These are phyloP conservation scores for Blepharisma undulans DNA, from an alignment of 169 alveolate species.

Conservation along the genomic window DNA sequence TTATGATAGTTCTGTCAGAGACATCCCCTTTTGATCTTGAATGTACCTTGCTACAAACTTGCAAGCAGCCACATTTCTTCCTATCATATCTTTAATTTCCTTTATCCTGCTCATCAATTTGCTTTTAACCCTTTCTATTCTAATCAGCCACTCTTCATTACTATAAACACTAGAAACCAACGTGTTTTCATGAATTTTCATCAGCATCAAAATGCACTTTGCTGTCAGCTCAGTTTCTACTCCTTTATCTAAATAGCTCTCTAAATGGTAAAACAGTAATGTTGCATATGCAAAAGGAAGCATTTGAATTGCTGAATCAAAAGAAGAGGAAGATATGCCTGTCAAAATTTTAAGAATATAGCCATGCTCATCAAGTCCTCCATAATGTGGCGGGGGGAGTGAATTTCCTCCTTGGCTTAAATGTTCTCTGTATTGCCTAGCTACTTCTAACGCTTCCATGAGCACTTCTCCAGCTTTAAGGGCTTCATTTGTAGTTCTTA, in stretches of 20 bases:
- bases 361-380: slow-evolving; percentile 3
- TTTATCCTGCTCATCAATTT: background rate
- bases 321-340: background rate
- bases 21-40: background rate
- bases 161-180: background rate
- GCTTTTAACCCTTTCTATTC: slow-evolving; percentile 8
- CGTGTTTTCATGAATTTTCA: slow-evolving; percentile 30
- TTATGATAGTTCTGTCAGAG: background rate
- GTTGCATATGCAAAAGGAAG: slow-evolving; percentile 3
- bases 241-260: slow-evolving; percentile 1
- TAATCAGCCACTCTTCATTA: background rate
- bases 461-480: slow-evolving; percentile 20
- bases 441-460: slow-evolving; percentile 26
- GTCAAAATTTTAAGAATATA: background rate
- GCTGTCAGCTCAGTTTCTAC: background rate
- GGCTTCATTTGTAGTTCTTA: background rate
- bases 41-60: background rate
- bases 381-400: slow-evolving; percentile 38
- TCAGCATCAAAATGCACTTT: background rate
- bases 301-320: background rate
- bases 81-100: slow-evolving; percentile 1
- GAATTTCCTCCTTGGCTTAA: slow-evolving; percentile 10
- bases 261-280: background rate
- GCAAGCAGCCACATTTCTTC: slow-evolving; percentile 14
- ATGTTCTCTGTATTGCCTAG: slow-evolving; percentile 13